A percentile compares a stretch with the other conserved stretches of the same genome.
phyloP scores from a whole-genome alignment of 129 eudicot genomes.

The Centrapalus pauciflorus region DNA sequence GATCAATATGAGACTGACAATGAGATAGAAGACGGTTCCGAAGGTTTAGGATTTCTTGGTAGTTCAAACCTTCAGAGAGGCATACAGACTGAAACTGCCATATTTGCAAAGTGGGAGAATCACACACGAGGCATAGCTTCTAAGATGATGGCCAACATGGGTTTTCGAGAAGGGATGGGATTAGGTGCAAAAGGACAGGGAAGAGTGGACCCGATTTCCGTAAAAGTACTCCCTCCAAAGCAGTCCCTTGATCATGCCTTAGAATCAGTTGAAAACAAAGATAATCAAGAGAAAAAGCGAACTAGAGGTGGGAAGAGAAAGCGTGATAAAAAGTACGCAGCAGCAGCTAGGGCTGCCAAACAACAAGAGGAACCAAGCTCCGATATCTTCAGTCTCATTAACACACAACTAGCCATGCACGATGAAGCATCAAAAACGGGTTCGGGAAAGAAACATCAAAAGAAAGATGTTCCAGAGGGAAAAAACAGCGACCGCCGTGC shows the following conservation, averaged over 20 bases:
- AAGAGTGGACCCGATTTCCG: constrained; percentile 62
- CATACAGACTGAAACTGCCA: constrained; percentile 80
- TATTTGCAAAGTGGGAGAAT: constrained; percentile 94
- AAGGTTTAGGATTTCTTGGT: constrained; percentile 69
- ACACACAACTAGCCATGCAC: constrained; percentile 67
- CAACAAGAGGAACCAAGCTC: constrained; percentile 54
- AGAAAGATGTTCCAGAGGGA: constrained; percentile 21
- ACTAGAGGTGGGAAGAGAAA: constrained; percentile 90
- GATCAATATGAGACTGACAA: constrained; percentile 59
- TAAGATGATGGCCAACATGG: constrained; percentile 98
- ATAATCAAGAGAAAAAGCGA: constrained; percentile 45
- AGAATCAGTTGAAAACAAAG: constrained; percentile 18
- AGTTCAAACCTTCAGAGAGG: constrained; percentile 68
- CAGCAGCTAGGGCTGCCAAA: constrained; percentile 60
- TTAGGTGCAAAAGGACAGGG: constrained; percentile 87
- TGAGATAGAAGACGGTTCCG: constrained; percentile 53
- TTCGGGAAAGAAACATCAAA: constrained; percentile 33
- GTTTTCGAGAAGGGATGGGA: constrained; percentile 96
- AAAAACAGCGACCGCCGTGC: constrained; percentile 74
- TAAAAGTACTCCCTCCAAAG: constrained; percentile 72
- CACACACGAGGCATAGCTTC: constrained; percentile 97
- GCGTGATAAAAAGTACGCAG: constrained; percentile 84
- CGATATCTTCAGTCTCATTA: constrained; percentile 75
- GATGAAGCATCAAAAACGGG: constrained; percentile 34
- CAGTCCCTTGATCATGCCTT: constrained; percentile 83